These are phyloP conservation scores for Tricholoma matsutake DNA, from an alignment of 768 basidiomycete species.

Conservation along the genomic window DNA sequence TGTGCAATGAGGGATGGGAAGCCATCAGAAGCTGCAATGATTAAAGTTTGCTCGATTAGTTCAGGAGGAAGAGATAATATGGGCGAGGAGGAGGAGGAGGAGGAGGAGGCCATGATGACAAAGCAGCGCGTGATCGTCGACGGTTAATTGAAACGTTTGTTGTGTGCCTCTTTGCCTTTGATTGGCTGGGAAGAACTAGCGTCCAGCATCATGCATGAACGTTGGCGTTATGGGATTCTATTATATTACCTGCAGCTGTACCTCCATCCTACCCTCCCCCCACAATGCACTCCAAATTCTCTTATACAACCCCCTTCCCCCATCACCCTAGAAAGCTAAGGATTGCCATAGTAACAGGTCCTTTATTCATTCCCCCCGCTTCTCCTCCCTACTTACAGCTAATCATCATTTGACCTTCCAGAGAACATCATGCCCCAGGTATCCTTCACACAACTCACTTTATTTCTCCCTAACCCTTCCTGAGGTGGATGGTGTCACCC, in stretches of 20 bases:
- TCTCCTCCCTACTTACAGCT: neutral
- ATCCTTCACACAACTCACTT: no score
- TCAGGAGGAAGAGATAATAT: slow-evolving; percentile 17
- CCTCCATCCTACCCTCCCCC: no score
- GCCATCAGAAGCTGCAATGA: slow-evolving; percentile 10
- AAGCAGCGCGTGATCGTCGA: no score
- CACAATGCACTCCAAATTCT: neutral
- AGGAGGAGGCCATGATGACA: no score
- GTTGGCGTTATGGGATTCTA: no score
- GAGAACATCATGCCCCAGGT: slow-evolving; percentile 2
- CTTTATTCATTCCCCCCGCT: neutral
- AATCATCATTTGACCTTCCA: neutral
- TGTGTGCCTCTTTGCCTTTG: no score
- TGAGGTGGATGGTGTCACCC: neutral
- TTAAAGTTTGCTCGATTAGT: slow-evolving; percentile 16
- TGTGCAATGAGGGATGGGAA: slow-evolving; percentile 15
- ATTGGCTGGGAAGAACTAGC: no score
- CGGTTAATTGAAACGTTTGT: no score
- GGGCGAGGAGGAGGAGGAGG: no score
- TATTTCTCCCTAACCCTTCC: no score
- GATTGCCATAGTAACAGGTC: neutral
- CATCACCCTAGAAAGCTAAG: neutral
- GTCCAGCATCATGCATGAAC: no score
- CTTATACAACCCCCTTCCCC: neutral
- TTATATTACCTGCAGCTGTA: no score